Percentiles rank a stretch among this genome's conserved stretches.
phyloP scores from a whole-genome alignment of 192 early-diverging fungal genomes.

The Coemansia sp. region DNA sequence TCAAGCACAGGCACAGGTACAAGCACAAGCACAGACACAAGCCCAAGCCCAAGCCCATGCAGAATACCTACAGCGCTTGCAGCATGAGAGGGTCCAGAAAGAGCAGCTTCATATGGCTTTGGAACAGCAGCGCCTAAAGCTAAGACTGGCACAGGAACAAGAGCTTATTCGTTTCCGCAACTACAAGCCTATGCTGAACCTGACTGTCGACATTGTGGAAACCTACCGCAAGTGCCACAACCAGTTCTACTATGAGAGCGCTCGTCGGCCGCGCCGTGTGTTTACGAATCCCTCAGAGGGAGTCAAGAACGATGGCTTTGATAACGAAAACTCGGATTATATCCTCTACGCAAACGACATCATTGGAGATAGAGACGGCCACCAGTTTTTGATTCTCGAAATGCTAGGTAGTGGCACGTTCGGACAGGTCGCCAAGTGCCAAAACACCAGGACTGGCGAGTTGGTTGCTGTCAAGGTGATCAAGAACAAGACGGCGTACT shows the following conservation, averaged over 20 bases:
- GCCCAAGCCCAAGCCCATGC: slow-evolving; percentile 31
- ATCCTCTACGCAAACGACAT: slow-evolving; percentile 97
- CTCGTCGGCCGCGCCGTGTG: slow-evolving; percentile 82
- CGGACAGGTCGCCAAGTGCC: slow-evolving; percentile 97
- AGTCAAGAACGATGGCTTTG: slow-evolving; percentile 84
- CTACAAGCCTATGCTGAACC: slow-evolving; percentile 55
- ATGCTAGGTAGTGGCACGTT: slow-evolving; percentile 96
- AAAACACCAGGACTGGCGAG: slow-evolving; percentile 89
- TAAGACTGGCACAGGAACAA: slow-evolving; percentile 38
- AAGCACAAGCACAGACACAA: slow-evolving; percentile 19
- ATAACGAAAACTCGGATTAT: slow-evolving; percentile 96
- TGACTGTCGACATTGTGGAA: slow-evolving; percentile 64
- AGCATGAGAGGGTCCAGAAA: slow-evolving; percentile 22
- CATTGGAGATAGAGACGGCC: slow-evolving; percentile 85
- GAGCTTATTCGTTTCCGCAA: slow-evolving; percentile 41
- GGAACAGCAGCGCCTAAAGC: slow-evolving; percentile 36
- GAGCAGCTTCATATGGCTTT: slow-evolving; percentile 30
- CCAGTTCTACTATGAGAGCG: slow-evolving; percentile 77
- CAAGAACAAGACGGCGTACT: slow-evolving; percentile 97
- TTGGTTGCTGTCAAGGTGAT: slow-evolving; percentile 95
- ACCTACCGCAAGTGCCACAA: slow-evolving; percentile 79
- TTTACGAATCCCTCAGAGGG: slow-evolving; percentile 94
- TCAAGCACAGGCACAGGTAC: slow-evolving; percentile 15
- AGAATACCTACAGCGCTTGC: slow-evolving; percentile 33
- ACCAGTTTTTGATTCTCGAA: slow-evolving; percentile 92